Base-by-base conservation (phyloP, 805 yeast genomes). In the Hanseniaspora thailandica region DNA sequence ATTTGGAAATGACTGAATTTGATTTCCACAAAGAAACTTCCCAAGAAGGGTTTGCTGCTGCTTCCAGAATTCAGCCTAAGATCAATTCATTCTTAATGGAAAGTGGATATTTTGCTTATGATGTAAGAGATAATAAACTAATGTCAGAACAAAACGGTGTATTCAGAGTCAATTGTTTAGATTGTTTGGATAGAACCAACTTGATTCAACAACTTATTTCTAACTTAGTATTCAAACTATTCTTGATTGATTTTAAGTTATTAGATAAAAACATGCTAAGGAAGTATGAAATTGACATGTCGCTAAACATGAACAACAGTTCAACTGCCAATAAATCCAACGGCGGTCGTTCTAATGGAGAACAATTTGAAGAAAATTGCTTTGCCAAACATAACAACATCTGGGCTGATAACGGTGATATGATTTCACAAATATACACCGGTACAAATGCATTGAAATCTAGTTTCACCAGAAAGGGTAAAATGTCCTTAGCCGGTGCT, bases 331-430 rank as follows among this genome's bases (percentile, higher is more conserved):
- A 35, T 9, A 45, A 30, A 20, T 15, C 34, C 20, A 9, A n/a
- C 5, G 31, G 25, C 17, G 31, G 33, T 15, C 39, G 59, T n/a
- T 60, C 55, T 34, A 55, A 57, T 23, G 28, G 45, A 23, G 49
- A 51, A 34, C 71, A 68, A 36, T 74, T 71, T 4, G 70, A 76
- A 23, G 90, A 81, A 19, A 50, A 50, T 28, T 69, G 86, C 25
- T 75, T 81, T 63, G 68, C 72, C n/a, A 82, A 81, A 53, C 96
- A 89, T 59, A 86, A 89, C 59, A 77, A 85, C 6, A 69, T 93
- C 19, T 93, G 98, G 98, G 99, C 99, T 1, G 96, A 93, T 66
- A 93, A 93, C 66, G 99, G 98, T 54, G 98, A 93, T 66, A 95
- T 87, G 59, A 81, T 93, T 4, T 86, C 96, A 2, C 94, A 86